These are phyloP conservation scores for Penicillium bialowiezense DNA, from an alignment of 495 filamentous ascomycete genomes.

Conservation along the genomic window DNA sequence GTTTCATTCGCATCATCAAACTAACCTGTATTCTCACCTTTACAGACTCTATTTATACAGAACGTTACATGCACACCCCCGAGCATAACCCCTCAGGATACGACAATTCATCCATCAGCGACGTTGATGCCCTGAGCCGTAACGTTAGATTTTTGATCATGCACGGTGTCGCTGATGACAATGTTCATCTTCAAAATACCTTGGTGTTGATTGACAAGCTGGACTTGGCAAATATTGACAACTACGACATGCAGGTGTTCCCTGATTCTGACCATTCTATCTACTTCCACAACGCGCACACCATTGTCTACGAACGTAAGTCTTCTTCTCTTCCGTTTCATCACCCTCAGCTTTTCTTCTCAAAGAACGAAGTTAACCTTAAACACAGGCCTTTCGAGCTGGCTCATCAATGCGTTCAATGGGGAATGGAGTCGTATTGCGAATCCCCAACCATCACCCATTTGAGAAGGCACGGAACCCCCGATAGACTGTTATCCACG, in stretches of 20 bases:
- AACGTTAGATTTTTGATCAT: constrained; percentile 89
- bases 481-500: too few species aligned
- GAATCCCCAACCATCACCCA: constrained; percentile 55
- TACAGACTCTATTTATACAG: constrained; percentile 87
- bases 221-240: constrained; percentile 79
- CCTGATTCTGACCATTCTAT: constrained; percentile 96
- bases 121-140: constrained; percentile 63
- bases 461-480: constrained; percentile 23
- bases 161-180: constrained; percentile 94
- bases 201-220: constrained; percentile 82
- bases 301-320: constrained; percentile 93
- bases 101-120: constrained; percentile 66
- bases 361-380: constrained; percentile 22
- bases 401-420: constrained; percentile 96
- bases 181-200: constrained; percentile 94
- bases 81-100: constrained; percentile 79
- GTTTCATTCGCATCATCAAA: background rate
- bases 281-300: constrained; percentile 89
- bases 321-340: constrained; percentile 5
- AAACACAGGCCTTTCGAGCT: constrained; percentile 72
- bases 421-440: constrained; percentile 86
- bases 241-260: constrained; percentile 95
- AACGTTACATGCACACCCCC: constrained; percentile 93
- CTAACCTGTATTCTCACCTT: background rate
- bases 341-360: constrained; percentile 14